phyloP scores from a whole-genome alignment of 192 early-diverging fungal genomes.

The Coemansia sp. region DNA sequence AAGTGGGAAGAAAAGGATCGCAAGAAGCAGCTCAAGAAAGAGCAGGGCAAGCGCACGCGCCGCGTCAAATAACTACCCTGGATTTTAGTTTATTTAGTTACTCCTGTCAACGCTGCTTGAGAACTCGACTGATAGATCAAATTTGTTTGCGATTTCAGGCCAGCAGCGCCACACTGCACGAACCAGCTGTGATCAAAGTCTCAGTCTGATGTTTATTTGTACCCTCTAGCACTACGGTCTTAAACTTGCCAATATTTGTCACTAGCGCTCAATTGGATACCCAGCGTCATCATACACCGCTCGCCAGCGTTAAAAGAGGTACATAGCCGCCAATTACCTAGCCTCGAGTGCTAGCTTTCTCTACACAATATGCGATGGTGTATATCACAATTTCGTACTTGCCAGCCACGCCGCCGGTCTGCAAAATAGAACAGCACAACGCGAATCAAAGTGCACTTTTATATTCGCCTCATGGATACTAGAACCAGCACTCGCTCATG shows the following conservation, averaged over 20 bases:
- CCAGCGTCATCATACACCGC: background rate
- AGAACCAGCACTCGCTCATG: background rate
- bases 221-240: background rate
- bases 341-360: background rate
- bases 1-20: slow-evolving; percentile 84
- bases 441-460: background rate
- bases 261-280: background rate
- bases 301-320: background rate
- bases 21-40: slow-evolving; percentile 70
- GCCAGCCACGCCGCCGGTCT: background rate
- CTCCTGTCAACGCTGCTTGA: background rate
- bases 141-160: background rate
- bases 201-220: background rate
- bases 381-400: background rate
- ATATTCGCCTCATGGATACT: background rate
- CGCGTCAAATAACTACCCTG: slow-evolving; percentile 42
- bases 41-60: slow-evolving; percentile 62
- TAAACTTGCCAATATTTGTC: background rate
- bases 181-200: background rate
- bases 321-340: background rate
- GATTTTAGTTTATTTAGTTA: no score
- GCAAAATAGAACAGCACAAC: background rate
- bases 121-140: background rate
- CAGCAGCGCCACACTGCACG: background rate
- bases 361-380: background rate